These are phyloP conservation scores for Phytopythium sindhum DNA, from an alignment of 352 stramenopile genomes.

Conservation along the genomic window DNA sequence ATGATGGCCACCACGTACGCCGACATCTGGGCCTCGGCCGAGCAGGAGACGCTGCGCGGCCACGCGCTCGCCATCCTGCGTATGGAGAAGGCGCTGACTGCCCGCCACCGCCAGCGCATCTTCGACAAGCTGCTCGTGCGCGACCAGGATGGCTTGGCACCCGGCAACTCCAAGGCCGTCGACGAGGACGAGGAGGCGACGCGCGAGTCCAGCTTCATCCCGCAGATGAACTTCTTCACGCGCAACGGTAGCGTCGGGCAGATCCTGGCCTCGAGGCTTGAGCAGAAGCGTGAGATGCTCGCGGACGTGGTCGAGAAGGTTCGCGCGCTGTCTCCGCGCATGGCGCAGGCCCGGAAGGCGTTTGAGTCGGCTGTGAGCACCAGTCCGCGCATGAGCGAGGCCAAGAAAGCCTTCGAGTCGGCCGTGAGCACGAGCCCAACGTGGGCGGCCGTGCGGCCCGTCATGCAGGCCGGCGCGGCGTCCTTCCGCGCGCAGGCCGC, in stretches of 20 bases:
- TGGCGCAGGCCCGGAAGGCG: background rate
- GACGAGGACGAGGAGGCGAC: background rate
- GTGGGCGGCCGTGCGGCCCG: slow-evolving; percentile 2
- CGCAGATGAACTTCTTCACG: background rate
- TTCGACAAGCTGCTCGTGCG: slow-evolving; percentile 4
- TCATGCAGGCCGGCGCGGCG: slow-evolving; percentile 1
- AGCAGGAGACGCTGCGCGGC: slow-evolving; percentile 50
- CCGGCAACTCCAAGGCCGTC: background rate
- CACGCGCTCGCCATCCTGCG: slow-evolving; percentile 50
- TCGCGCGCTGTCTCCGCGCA: slow-evolving; percentile 1
- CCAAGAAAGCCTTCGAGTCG: slow-evolving; percentile 2
- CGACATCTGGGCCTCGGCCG: slow-evolving; percentile 52
- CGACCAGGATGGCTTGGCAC: background rate
- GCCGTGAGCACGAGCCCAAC: slow-evolving; percentile 3
- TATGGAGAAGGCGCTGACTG: slow-evolving; percentile 44
- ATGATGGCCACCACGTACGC: slow-evolving; percentile 71
- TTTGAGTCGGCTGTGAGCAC: background rate
- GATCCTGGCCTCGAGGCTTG: slow-evolving; percentile 2
- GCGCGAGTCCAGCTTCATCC: background rate
- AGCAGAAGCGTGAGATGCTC: slow-evolving; percentile 8
- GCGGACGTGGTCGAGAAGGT: slow-evolving; percentile 2
- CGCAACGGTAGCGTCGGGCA: background rate
- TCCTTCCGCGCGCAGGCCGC: slow-evolving; percentile 4
- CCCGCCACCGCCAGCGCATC: background rate
- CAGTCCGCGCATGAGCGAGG: background rate